Base-by-base conservation (phyloP, 2,329 filamentous ascomycete species). In the Cadophora malorum region DNA sequence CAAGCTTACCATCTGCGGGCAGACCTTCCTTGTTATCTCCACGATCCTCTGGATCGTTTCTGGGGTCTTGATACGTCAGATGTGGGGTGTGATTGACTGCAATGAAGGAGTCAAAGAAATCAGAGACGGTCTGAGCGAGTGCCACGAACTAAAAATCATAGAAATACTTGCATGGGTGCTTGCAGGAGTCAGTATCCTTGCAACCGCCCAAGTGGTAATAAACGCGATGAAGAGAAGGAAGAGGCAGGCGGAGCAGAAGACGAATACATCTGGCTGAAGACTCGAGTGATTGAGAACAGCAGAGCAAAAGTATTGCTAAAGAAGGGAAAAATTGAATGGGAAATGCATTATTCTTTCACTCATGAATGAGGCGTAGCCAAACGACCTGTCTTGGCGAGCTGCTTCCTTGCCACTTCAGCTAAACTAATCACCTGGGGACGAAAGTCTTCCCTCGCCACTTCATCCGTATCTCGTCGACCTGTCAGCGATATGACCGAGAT, bases 81-180 rank as follows among this genome's bases (percentile, higher is more conserved):
- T 72, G 68, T 72, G 68, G 67, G 69, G 71, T 21, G 35, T 69
- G 1, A 71, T 67, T 25, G 64, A 67, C 21, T 72, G 71, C 63
- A 65, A 64, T 25, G 63, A 70, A 53, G 66, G 68, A 8, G 56
- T 71, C 4, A 67, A 68, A 21, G 23, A 61, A n/a, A 41, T 72
- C 41, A 64, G 62, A 60, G 70, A 67, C 25, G 69, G 70, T n/a
- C 47, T 72, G 60, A 71, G 63, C 14, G 66, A 70, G 52, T 72
- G 69, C 41, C 71, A 72, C 49, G 69, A 72, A 38, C 49, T 72
- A 47, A 72, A 72, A 63, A 69, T 71, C 33, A 72, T 69, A 21
- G 70, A 72, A 35, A 71, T 72, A 19, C 68, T 71, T 63, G 67
- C 69, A 3, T 69, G 66, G 66, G 66, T 68, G 1, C 41, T 73